Conservation (phyloP, 495 filamentous ascomycete species). For the Talaromyces liani region DNA sequence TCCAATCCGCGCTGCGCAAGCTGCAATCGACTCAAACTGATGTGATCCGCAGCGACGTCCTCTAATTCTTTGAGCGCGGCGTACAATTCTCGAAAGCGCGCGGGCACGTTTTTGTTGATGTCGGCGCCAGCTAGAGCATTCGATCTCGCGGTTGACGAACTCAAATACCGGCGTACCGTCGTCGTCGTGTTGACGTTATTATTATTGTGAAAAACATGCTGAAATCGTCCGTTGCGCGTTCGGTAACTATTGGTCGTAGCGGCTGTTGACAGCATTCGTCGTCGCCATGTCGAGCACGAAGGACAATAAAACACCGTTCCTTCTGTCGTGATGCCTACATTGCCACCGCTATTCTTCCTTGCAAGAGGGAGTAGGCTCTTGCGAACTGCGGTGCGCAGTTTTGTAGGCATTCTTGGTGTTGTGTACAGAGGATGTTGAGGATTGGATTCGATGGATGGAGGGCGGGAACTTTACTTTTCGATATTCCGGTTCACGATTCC, state of each 20-base stretch:
- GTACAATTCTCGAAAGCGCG: conserved; percentile 46
- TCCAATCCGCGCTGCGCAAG: conserved; percentile 73
- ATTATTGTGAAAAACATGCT: not conserved
- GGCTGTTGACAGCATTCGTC: conserved; percentile 25
- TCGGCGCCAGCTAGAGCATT: not conserved
- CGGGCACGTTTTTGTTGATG: conserved; percentile 25
- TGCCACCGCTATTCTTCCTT: not conserved
- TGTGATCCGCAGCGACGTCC: conserved; percentile 51
- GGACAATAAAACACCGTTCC: conserved; percentile 28
- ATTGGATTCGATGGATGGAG: not conserved
- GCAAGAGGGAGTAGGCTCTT: conserved; percentile 1
- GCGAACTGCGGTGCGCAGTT: conserved; percentile 4
- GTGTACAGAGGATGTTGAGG: not conserved
- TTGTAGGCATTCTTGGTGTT: not conserved
- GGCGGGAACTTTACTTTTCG: not conserved
- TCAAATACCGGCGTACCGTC: conserved; percentile 7
- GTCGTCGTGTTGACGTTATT: not conserved
- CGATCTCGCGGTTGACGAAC: conserved; percentile 17
- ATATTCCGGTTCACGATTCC: not conserved
- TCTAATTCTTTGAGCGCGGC: conserved; percentile 54
- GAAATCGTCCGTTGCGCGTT: conserved; percentile 7
- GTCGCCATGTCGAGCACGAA: conserved; percentile 29
- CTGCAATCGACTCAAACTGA: conserved; percentile 70
- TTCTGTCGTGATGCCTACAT: not conserved
- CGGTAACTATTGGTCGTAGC: conserved; percentile 1